Percentiles rank a stretch among this genome's conserved stretches.
Evolutionary conservation across 1,284 basidiomycete species (phyloP).

Genomic region (Sporisorium sorghi): DNA sequence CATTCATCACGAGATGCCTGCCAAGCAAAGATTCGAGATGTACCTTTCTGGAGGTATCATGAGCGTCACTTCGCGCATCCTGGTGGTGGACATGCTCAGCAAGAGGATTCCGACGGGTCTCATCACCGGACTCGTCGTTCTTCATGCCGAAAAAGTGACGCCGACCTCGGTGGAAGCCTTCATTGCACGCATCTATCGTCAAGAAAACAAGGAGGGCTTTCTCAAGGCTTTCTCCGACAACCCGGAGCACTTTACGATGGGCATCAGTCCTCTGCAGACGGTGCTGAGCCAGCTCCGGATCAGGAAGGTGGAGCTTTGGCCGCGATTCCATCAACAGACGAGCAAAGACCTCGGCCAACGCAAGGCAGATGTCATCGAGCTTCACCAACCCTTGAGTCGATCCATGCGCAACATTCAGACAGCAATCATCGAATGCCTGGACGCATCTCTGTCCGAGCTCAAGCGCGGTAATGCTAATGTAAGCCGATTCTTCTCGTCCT

Average conservation of each 20-base stretch:
- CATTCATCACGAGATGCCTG: conserved; percentile 84
- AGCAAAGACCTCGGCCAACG: conserved; percentile 59
- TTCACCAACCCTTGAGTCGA: conserved; percentile 87
- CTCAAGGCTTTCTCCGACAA: conserved; percentile 97
- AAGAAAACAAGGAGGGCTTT: conserved; percentile 77
- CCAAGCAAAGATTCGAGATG: conserved; percentile 78
- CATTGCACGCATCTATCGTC: conserved; percentile 63
- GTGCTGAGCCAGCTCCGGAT: conserved; percentile 93
- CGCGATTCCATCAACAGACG: conserved; percentile 77
- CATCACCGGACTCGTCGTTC: conserved; percentile 90
- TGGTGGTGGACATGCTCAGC: conserved; percentile 93
- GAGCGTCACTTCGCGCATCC: conserved; percentile 90
- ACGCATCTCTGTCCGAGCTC: conserved; percentile 86
- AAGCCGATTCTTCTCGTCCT: conserved; percentile 53
- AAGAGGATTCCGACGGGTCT: conserved; percentile 84
- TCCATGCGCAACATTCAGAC: conserved; percentile 91
- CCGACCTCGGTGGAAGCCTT: conserved; percentile 71
- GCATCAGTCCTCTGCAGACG: conserved; percentile 88
- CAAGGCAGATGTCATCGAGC: conserved; percentile 89
- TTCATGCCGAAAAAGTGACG: conserved; percentile 91
- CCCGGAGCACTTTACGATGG: conserved; percentile 91
- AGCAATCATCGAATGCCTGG: conserved; percentile 94
- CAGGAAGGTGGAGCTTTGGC: conserved; percentile 88
- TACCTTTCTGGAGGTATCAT: conserved; percentile 75
- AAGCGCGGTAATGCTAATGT: conserved; percentile 88